Evolutionary conservation across 805 yeast species (phyloP).

Genomic region (Barnettozyma pratensis): DNA sequence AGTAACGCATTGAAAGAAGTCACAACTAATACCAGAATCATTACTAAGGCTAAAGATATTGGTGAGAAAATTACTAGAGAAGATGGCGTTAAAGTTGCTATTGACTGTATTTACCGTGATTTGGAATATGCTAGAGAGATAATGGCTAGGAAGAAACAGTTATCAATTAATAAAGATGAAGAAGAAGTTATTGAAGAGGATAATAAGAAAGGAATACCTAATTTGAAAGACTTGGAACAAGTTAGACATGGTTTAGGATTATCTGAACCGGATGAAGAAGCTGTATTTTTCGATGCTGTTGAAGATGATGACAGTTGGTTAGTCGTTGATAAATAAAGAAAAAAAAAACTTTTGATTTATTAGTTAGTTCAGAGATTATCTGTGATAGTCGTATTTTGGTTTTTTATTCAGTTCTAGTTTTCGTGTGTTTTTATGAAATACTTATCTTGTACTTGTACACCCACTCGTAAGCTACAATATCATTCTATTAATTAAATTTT

Average conservation of each 20-base stretch:
- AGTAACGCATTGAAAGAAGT: slow-evolving; percentile 66
- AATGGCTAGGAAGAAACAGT: slow-evolving; percentile 40
- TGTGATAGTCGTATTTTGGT: too few species aligned
- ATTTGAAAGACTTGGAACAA: background rate
- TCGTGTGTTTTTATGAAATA: too few species aligned
- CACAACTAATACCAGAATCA: slow-evolving; percentile 59
- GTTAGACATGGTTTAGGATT: background rate
- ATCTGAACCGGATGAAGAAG: background rate
- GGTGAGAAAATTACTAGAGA: slow-evolving; percentile 67
- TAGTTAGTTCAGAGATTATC: background rate
- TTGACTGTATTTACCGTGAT: slow-evolving; percentile 72
- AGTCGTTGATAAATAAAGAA: slow-evolving; percentile 8
- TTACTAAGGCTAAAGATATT: slow-evolving; percentile 57
- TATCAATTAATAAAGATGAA: slow-evolving; percentile 8
- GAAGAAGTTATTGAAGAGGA: slow-evolving; percentile 4
- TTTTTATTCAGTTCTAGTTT: too few species aligned
- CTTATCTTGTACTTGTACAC: too few species aligned
- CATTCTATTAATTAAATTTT: too few species aligned
- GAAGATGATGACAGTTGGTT: slow-evolving; percentile 17
- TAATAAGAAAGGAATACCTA: background rate
- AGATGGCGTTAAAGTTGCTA: slow-evolving; percentile 74
- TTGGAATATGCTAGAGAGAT: slow-evolving; percentile 68
- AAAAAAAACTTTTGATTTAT: background rate
- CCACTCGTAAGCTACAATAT: too few species aligned
- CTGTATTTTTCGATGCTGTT: background rate